Evolutionary conservation across 129 eudicot genomes (phyloP), one percentile per base, ranked within the genome.

Genomic region (Apium graveolens): DNA sequence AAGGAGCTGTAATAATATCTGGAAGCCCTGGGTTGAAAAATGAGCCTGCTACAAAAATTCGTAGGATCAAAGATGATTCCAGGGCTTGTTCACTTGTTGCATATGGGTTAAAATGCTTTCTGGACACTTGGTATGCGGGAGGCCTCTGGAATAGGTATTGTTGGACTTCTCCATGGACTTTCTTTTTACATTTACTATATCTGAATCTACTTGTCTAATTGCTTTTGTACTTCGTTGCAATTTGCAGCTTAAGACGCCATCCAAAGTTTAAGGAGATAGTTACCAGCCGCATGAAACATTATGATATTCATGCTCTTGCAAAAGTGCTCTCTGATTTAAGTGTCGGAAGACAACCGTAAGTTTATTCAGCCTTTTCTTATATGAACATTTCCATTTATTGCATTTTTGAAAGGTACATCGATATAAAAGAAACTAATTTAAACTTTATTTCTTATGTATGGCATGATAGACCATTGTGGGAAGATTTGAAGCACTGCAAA

Each of bases 11-110:
- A 39, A 42, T 91, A 45, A 85, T 95, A 75, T 95, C 98, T 80
- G 98, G 98, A 86, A 95, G 97, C 87, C 98, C 98, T 48, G 98
- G 98, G 27, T 77, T 95, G 85, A 75, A 80, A 41, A 89, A 91
- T 77, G 85, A 70, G 55, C 68, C 34, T 12, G 86, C 86, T 51
- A 91, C 96, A 85, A 80, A 82, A 51, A 80, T 86, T 24, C 92
- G 98, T 7, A 76, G 83, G 55, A 90, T 87, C 32, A 91, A 88
- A 83, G 98, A 95, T 75, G 96, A 91, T 83, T 87, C 83, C 31
- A 80, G 88, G 81, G 92, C 98, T 43, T 57, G 86, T 75, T 76
- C 86, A 48, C 89, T 95, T 71, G 21, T 73, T 70, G 80, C 96
- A 29, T 77, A 90, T 80, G 98, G 98, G 69, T 79, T 95, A 80